Evolutionary conservation across 2,329 filamentous ascomycete genomes (phyloP).

Genomic region (Aspergillus tamarii): DNA sequence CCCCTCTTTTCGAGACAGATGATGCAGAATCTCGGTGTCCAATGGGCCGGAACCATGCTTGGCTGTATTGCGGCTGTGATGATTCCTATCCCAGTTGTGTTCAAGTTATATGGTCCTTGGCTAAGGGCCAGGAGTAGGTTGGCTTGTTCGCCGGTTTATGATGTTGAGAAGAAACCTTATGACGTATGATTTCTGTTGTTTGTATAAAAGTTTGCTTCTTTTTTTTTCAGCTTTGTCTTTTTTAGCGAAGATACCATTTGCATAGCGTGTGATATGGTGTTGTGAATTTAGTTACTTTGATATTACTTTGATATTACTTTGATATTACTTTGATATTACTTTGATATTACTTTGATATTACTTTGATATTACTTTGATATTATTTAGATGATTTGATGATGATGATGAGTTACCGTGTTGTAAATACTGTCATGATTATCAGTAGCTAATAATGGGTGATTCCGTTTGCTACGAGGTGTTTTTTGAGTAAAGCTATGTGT

Average conservation of each 20-base stretch:
- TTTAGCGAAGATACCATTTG: slow-evolving; percentile 13
- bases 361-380: neutral
- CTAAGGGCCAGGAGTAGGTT: slow-evolving; percentile 34
- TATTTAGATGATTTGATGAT: neutral
- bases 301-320: neutral
- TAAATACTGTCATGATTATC: neutral
- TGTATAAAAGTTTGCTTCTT: neutral
- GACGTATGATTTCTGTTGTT: slow-evolving; percentile 7
- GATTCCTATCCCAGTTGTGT: slow-evolving; percentile 42
- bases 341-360: no score
- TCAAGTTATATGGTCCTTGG: slow-evolving; percentile 35
- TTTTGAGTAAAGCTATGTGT: neutral
- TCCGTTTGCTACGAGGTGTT: neutral
- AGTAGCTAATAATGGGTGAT: neutral
- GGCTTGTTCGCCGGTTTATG: slow-evolving; percentile 21
- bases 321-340: no score
- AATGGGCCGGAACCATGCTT: slow-evolving; percentile 45
- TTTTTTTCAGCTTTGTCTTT: neutral
- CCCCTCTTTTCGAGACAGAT: slow-evolving; percentile 34
- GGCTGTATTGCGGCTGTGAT: slow-evolving; percentile 40
- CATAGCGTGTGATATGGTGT: slow-evolving; percentile 4
- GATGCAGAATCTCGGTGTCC: slow-evolving; percentile 36
- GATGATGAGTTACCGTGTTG: neutral
- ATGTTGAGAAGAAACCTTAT: slow-evolving; percentile 13
- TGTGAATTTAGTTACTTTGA: neutral